Evolutionary conservation across 2,329 filamentous ascomycete species (phyloP).

Genomic region (Diaporthe citri): DNA sequence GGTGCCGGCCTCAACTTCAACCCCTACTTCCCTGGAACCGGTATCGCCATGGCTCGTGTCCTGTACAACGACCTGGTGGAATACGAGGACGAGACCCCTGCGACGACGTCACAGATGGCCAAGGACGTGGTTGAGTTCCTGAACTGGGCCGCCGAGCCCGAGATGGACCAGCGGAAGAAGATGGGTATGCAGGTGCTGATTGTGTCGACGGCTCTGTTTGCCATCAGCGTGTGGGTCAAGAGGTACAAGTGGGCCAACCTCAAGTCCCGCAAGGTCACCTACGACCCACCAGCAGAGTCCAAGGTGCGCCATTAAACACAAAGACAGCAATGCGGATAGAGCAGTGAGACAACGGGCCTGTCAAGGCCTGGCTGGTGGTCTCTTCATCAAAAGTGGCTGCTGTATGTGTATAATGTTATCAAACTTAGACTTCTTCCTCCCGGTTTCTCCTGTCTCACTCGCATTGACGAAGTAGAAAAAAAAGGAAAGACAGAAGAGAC

Average conservation of each 20-base stretch:
- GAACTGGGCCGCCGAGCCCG: slow-evolving; percentile 98
- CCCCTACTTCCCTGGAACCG: slow-evolving; percentile 99
- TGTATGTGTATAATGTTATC: slow-evolving; percentile 49
- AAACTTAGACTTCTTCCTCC: slow-evolving; percentile 42
- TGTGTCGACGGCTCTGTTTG: slow-evolving; percentile 82
- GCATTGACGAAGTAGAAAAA: slow-evolving; percentile 39
- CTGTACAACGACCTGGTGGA: slow-evolving; percentile 97
- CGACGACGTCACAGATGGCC: slow-evolving; percentile 98
- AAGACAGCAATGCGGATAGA: slow-evolving; percentile 33
- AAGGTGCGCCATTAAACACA: slow-evolving; percentile 59
- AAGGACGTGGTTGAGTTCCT: slow-evolving; percentile 99
- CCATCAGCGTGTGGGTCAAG: slow-evolving; percentile 96
- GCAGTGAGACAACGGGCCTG: slow-evolving; percentile 25
- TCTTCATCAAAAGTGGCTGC: slow-evolving; percentile 21
- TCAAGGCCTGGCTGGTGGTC: slow-evolving; percentile 25
- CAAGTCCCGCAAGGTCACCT: slow-evolving; percentile 95
- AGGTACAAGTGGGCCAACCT: slow-evolving; percentile 98
- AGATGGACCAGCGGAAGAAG: slow-evolving; percentile 99
- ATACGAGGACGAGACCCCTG: slow-evolving; percentile 96
- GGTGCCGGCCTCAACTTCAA: slow-evolving; percentile 98
- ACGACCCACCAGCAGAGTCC: slow-evolving; percentile 78
- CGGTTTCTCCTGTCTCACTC: slow-evolving; percentile 37
- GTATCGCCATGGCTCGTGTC: slow-evolving; percentile 98
- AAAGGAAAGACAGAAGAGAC: slow-evolving; percentile 16
- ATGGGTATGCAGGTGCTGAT: slow-evolving; percentile 98